Evolutionary conservation across 23 red algal species (phyloP), one percentile per base, ranked within the genome.

Genomic region (Rhodosorus marinus): DNA sequence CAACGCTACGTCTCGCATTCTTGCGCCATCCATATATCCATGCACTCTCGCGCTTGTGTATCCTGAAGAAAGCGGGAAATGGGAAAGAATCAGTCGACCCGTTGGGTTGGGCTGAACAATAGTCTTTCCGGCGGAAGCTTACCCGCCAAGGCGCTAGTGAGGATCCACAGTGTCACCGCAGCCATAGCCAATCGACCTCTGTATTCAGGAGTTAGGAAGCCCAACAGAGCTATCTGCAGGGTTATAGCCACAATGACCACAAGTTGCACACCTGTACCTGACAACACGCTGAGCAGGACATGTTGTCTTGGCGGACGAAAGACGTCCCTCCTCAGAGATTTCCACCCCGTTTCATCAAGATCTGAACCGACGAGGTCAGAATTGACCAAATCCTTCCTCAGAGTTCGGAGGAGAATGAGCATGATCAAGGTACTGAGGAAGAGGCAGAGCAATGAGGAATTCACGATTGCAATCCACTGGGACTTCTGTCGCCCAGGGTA

Each of bases 381-480:
- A 79, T 77, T 83, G 17, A 64, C 67, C 57, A 94, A 79, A 56
- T 94, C 87, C 33, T 81, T 68, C 33, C 75, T 71, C 1, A 94
- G 55, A 3, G 87, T 94, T 47, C 87, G 57, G 8, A 94, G 62
- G 6, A 94, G 63, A 48, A 94, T 72, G 67, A 94, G 73, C 7
- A 66, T 72, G n/a, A 94, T 73, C 69, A 75, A 80, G 33, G 64
- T 79, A 24, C 70, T 67, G 19, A 94, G 59, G 49, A 94, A 94
- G 33, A 94, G 54, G 49, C 66, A 70, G 22, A 94, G 80, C 76
- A 94, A 56, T 8, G 77, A 67, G 15, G 87, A 94, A 35, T 94
- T 94, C 59, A 83, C 75, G 28, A 94, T 74, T 21, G 75, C 63
- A 41, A 94, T 81, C 76, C 76, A 83, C 55, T 94, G 87, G 34